phyloP scores from a whole-genome alignment of 768 basidiomycete genomes.

The Termitomyces sp. region DNA sequence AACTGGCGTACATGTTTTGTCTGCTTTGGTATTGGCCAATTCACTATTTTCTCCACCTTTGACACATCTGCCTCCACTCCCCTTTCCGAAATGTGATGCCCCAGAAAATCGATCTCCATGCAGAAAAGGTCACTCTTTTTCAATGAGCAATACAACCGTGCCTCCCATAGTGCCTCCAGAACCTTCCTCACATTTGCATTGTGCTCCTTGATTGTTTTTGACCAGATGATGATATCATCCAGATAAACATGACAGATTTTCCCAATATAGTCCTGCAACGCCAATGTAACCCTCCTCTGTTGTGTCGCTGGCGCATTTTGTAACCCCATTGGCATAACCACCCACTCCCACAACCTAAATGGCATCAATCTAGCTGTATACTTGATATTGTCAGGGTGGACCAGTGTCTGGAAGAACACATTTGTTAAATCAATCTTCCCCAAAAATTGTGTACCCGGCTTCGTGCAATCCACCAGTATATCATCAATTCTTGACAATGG shows the following conservation, averaged over 20 bases:
- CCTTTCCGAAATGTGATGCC: neutral
- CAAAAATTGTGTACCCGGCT: neutral
- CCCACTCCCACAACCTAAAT: neutral
- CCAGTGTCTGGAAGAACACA: neutral
- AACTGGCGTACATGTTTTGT: too few relatives aligned
- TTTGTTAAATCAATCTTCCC: neutral
- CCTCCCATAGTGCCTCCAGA: neutral
- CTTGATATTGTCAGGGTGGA: neutral
- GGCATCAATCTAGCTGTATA: neutral
- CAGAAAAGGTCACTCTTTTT: neutral
- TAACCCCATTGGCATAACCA: neutral
- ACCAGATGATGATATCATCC: neutral
- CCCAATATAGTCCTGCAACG: neutral
- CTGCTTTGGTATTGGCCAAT: too few relatives aligned
- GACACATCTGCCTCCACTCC: neutral
- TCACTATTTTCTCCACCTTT: too few relatives aligned
- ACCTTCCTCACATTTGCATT: neutral
- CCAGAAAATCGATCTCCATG: neutral
- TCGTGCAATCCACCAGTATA: neutral
- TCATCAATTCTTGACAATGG: neutral
- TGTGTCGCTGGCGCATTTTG: neutral
- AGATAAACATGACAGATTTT: neutral
- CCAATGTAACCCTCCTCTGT: neutral
- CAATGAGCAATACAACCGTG: neutral
- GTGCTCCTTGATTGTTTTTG: neutral